A percentile compares a stretch with the other conserved stretches of the same genome.
These are phyloP conservation scores for Hyphodiscus hymeniophilus DNA, from an alignment of 495 filamentous ascomycete species.

Conservation along the genomic window DNA sequence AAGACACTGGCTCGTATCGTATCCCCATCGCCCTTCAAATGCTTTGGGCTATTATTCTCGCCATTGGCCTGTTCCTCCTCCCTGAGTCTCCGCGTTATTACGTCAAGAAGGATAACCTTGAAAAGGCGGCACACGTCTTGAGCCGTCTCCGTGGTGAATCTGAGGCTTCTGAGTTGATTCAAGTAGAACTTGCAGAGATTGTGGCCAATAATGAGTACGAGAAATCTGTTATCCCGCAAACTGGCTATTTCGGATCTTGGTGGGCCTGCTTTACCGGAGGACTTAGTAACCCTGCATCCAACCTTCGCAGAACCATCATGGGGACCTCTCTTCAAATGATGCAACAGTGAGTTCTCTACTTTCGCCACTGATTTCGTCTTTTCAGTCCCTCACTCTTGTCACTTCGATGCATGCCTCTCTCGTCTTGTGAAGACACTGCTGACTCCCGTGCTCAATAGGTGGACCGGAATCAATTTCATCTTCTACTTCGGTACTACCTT, in stretches of 20 bases:
- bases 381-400: no score
- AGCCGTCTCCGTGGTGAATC: slow-evolving; percentile 43
- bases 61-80: slow-evolving; percentile 46
- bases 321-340: slow-evolving; percentile 71
- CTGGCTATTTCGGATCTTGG: slow-evolving; percentile 56
- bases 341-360: no score
- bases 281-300: slow-evolving; percentile 52
- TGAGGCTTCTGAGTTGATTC: slow-evolving; percentile 54
- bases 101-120: slow-evolving; percentile 45
- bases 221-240: slow-evolving; percentile 44
- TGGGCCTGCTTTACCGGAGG: slow-evolving; percentile 59
- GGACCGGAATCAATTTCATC: slow-evolving; percentile 38
- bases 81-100: slow-evolving; percentile 53
- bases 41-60: slow-evolving; percentile 58
- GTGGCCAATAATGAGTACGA: slow-evolving; percentile 63
- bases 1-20: slow-evolving; percentile 58
- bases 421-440: no score
- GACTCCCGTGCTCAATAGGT: no score
- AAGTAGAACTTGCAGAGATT: slow-evolving; percentile 64
- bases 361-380: no score
- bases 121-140: slow-evolving; percentile 45
- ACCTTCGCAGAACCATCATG: slow-evolving; percentile 28
- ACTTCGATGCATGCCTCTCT: no score
- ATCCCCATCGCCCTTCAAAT: slow-evolving; percentile 65
- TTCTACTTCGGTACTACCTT: slow-evolving; percentile 65